Evolutionary conservation across 345 rosid species (phyloP).

Genomic region (Populus ilicifolia): DNA sequence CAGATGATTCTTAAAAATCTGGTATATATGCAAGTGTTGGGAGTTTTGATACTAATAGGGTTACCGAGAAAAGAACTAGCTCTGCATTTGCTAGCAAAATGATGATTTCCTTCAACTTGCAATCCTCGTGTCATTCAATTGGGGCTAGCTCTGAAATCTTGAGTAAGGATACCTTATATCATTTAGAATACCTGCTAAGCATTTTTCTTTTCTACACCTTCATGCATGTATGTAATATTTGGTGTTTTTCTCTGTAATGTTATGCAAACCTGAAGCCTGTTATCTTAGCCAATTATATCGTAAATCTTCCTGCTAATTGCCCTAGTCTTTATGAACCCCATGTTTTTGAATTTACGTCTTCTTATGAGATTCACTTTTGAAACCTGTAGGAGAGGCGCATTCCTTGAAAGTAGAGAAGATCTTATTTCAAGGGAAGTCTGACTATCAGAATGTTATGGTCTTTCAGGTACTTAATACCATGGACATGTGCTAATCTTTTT

Average conservation of each 20-base stretch:
- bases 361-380: background rate
- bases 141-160: background rate
- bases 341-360: background rate
- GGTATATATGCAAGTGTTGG: background rate
- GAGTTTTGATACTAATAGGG: background rate
- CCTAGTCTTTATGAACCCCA: background rate
- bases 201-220: background rate
- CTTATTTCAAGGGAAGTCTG: slow-evolving; percentile 80
- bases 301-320: background rate
- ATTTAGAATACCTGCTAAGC: background rate
- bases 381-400: slow-evolving; percentile 84
- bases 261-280: background rate
- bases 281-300: background rate
- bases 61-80: background rate
- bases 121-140: background rate
- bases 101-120: background rate
- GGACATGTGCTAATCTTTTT: background rate
- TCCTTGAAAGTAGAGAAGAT: slow-evolving; percentile 84
- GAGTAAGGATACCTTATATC: background rate
- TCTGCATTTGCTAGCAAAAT: background rate
- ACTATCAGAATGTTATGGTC: slow-evolving; percentile 82
- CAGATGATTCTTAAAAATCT: background rate
- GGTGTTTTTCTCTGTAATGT: background rate
- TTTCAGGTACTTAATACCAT: slow-evolving; percentile 59
- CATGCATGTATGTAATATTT: background rate